Conservation (phyloP, 163 green algal genomes). For the Chlamydomonas reinhardtii region DNA sequence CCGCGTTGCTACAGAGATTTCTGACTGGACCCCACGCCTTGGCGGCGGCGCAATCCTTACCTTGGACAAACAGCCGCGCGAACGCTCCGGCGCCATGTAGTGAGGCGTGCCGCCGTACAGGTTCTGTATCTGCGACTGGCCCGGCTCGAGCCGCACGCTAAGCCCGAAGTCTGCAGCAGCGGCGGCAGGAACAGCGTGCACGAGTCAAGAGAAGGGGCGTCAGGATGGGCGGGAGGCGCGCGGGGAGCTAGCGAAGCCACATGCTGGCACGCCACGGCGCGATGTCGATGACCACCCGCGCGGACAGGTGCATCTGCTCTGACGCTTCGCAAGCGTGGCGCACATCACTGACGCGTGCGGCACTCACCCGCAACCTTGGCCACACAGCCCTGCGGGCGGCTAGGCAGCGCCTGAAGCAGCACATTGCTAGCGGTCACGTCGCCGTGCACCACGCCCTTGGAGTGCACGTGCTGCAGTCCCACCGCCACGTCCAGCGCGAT, state of each 20-base stretch:
- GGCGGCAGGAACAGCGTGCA: no score
- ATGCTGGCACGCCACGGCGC: no score
- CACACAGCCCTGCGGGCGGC: constrained; percentile 25
- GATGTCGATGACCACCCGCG: no score
- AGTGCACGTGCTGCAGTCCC: constrained; percentile 30
- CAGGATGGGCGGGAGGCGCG: no score
- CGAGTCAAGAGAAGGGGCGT: no score
- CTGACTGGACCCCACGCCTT: no score
- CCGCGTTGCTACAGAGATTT: no score
- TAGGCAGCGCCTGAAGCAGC: constrained; percentile 72
- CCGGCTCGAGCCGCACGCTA: constrained; percentile 37
- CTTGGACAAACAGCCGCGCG: constrained; percentile 42
- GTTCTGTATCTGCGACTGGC: constrained; percentile 40
- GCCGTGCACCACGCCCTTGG: constrained; percentile 42
- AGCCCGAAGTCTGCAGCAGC: constrained; percentile 53
- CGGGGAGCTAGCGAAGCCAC: no score
- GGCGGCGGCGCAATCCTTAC: no score
- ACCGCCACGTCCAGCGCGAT: constrained; percentile 20
- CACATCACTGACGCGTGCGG: no score
- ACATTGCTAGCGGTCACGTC: constrained; percentile 54
- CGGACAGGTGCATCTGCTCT: no score
- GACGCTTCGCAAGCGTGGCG: no score
- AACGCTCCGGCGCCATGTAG: constrained; percentile 58
- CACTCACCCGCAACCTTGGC: constrained; percentile 39
- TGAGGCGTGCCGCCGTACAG: constrained; percentile 52